These are phyloP conservation scores for Pelargonium exstipulatum DNA, from an alignment of 441 rosid species.

Conservation along the genomic window DNA sequence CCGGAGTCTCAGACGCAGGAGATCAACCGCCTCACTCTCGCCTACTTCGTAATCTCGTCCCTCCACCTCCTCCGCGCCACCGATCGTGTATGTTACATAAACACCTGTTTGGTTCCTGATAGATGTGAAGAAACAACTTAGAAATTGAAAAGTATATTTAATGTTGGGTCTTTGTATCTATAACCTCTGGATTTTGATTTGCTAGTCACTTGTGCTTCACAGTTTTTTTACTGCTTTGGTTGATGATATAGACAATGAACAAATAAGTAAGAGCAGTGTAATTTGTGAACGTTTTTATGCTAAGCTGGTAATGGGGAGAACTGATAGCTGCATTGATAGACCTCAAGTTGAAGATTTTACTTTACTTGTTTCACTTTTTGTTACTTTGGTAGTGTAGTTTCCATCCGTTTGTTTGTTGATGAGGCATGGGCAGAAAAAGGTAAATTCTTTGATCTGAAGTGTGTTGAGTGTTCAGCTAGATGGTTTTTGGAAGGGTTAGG, in stretches of 20 bases:
- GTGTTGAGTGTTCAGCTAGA: background rate
- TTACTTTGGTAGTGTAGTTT: background rate
- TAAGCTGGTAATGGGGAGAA: no score
- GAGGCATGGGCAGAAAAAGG: background rate
- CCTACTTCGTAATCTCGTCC: conserved; percentile 77
- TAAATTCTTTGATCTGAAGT: background rate
- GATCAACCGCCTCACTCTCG: conserved; percentile 84
- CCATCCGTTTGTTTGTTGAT: background rate
- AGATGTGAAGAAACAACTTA: background rate
- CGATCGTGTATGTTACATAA: conserved; percentile 39
- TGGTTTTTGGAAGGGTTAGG: background rate
- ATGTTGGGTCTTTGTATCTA: background rate
- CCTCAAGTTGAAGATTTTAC: background rate
- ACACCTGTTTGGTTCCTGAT: background rate
- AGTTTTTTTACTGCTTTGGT: background rate
- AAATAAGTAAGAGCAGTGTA: background rate
- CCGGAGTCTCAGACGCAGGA: conserved; percentile 68
- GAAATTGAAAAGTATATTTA: background rate
- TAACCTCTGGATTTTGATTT: background rate
- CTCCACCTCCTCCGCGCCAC: conserved; percentile 65
- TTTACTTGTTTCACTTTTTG: conserved; percentile 3
- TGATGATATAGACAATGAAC: background rate
- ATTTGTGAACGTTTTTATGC: no score
- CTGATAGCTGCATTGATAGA: background rate
- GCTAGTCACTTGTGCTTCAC: background rate